These are phyloP conservation scores for Talaromyces pinophilus DNA, from an alignment of 2,329 filamentous ascomycete species.

Conservation along the genomic window DNA sequence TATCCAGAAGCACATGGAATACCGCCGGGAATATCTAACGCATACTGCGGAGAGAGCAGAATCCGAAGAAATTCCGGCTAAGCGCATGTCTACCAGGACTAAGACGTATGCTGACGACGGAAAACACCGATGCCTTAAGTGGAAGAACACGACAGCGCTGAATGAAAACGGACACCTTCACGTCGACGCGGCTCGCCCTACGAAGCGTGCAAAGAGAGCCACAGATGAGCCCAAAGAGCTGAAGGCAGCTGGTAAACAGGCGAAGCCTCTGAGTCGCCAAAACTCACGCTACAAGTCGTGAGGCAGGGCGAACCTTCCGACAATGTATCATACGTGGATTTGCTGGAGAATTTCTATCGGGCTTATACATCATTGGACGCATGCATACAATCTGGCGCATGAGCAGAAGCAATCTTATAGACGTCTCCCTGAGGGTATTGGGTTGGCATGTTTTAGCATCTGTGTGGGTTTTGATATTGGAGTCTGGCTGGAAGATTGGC, in stretches of 20 bases:
- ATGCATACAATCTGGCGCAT: conserved; percentile 10
- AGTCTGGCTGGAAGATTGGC: neutral
- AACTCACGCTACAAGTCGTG: conserved; percentile 50
- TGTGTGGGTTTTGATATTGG: neutral
- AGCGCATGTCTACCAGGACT: conserved; percentile 63
- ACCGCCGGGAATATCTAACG: conserved; percentile 71
- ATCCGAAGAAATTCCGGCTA: conserved; percentile 48
- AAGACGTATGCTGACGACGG: conserved; percentile 60
- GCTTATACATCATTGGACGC: conserved; percentile 4
- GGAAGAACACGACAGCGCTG: conserved; percentile 65
- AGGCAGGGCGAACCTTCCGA: neutral
- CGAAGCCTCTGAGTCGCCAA: conserved; percentile 54
- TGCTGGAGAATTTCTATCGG: neutral
- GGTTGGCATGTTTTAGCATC: conserved; percentile 7
- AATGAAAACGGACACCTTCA: conserved; percentile 62
- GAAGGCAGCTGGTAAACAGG: conserved; percentile 49
- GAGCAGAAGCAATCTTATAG: conserved; percentile 13
- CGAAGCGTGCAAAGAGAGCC: conserved; percentile 51
- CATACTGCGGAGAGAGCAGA: conserved; percentile 54
- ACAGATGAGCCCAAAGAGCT: conserved; percentile 43
- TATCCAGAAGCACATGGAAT: conserved; percentile 78
- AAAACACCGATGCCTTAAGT: conserved; percentile 62
- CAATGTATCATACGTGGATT: conserved; percentile 2
- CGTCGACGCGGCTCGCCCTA: conserved; percentile 57
- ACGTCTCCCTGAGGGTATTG: neutral